A percentile compares a stretch with the other conserved stretches of the same genome.
These are phyloP conservation scores for Phytophthora tentaculata DNA, from an alignment of 352 stramenopile genomes.

Conservation along the genomic window DNA sequence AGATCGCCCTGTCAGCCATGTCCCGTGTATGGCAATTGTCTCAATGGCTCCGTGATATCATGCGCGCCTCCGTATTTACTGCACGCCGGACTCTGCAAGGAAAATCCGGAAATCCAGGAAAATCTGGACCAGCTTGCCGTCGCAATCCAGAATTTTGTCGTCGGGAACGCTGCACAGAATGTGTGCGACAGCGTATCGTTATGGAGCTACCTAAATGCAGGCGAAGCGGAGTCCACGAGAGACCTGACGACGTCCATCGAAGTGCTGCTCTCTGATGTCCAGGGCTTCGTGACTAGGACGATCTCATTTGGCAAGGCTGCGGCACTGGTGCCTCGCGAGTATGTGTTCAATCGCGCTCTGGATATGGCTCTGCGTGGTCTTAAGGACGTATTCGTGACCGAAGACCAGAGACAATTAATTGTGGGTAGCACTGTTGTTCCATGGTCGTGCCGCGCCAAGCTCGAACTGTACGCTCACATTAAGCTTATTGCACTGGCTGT, in stretches of 20 bases:
- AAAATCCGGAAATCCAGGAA: slow-evolving; percentile 57
- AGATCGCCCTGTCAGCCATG: slow-evolving; percentile 51
- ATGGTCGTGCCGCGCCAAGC: slow-evolving; percentile 57
- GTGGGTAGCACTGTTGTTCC: slow-evolving; percentile 52
- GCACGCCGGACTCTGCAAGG: slow-evolving; percentile 54
- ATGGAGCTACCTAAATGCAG: slow-evolving; percentile 32
- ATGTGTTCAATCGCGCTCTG: slow-evolving; percentile 68
- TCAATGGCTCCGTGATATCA: slow-evolving; percentile 51
- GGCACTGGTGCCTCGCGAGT: slow-evolving; percentile 48
- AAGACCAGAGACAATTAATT: slow-evolving; percentile 53
- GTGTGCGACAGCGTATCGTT: slow-evolving; percentile 43
- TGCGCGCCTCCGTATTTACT: slow-evolving; percentile 60
- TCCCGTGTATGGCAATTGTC: slow-evolving; percentile 66
- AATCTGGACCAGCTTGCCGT: slow-evolving; percentile 52
- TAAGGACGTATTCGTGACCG: slow-evolving; percentile 56
- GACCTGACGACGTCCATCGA: slow-evolving; percentile 38
- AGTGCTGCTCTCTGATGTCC: slow-evolving; percentile 61
- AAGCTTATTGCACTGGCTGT: slow-evolving; percentile 49
- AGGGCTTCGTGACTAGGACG: slow-evolving; percentile 46
- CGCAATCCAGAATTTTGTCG: slow-evolving; percentile 56
- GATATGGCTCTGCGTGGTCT: slow-evolving; percentile 65
- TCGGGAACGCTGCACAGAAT: slow-evolving; percentile 38
- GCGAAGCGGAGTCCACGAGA: not conserved
- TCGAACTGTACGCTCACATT: slow-evolving; percentile 53
- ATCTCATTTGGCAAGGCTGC: slow-evolving; percentile 54